Evolutionary conservation across 148 eudicot species (phyloP).

Genomic region (Rheum nobile): DNA sequence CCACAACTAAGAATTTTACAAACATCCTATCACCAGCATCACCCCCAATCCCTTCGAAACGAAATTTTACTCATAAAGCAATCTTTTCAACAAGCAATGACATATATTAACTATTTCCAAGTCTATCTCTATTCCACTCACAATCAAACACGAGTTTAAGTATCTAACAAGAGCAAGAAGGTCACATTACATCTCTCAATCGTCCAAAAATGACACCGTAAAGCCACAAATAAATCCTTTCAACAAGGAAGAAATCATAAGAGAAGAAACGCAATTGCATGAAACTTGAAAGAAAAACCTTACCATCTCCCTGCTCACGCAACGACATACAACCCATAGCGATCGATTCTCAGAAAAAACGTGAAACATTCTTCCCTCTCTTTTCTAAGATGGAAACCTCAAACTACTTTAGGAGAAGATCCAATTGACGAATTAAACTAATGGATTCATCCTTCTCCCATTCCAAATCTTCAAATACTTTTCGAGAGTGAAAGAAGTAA

Average conservation of each 20-base stretch:
- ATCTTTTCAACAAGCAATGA: neutral
- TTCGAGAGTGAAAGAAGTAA: neutral
- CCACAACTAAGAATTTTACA: conserved; percentile 11
- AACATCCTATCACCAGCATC: neutral
- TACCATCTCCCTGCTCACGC: conserved; percentile 21
- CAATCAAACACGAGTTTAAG: neutral
- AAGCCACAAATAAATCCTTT: neutral
- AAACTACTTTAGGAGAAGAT: neutral
- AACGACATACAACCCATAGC: conserved; percentile 27
- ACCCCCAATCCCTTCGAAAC: neutral
- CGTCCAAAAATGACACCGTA: neutral
- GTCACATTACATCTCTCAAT: neutral
- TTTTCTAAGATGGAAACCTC: neutral
- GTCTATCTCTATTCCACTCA: neutral
- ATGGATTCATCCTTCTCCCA: neutral
- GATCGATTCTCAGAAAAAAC: conserved; percentile 1
- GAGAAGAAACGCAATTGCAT: neutral
- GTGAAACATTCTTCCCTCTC: neutral
- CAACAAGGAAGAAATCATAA: neutral
- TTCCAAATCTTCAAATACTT: neutral
- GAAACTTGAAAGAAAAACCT: conserved; percentile 6
- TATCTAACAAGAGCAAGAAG: neutral
- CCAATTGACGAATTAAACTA: neutral
- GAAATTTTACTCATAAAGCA: neutral
- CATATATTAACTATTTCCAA: neutral